A percentile compares a stretch with the other conserved stretches of the same genome.
These are phyloP conservation scores for Tremella fuciformis DNA, from an alignment of 768 basidiomycete species.

Conservation along the genomic window DNA sequence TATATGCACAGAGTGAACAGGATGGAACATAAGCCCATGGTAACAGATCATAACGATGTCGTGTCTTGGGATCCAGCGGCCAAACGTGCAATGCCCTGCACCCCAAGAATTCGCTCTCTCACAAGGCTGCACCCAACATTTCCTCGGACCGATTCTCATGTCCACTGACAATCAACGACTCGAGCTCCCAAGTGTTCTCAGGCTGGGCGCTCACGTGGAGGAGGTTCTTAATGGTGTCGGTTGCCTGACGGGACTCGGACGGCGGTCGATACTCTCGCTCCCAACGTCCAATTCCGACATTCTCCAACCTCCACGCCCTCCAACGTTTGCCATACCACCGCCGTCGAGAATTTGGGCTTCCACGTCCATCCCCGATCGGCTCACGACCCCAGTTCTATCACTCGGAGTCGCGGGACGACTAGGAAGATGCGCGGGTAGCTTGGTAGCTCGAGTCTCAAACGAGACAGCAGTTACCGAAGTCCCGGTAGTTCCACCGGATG, in stretches of 20 bases:
- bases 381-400: slow-evolving; percentile 42
- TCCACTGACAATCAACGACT: no score
- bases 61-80: no score
- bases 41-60: no score
- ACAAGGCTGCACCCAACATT: no score
- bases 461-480: slow-evolving; percentile 35
- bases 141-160: no score
- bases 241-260: slow-evolving; percentile 8
- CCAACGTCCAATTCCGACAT: slow-evolving; percentile 11
- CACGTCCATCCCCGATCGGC: slow-evolving; percentile 47
- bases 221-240: slow-evolving; percentile 3
- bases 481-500: slow-evolving; percentile 24
- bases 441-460: neutral
- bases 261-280: neutral
- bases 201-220: slow-evolving; percentile 15
- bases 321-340: slow-evolving; percentile 48
- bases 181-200: no score
- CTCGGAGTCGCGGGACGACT: slow-evolving; percentile 42
- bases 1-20: no score
- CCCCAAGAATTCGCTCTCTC: no score
- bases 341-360: slow-evolving; percentile 52
- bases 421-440: slow-evolving; percentile 14
- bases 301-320: slow-evolving; percentile 33
- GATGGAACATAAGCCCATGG: no score
- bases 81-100: no score